Percentiles rank a stretch among this genome's conserved stretches.
These are phyloP conservation scores for Petrea volubilis DNA, from an alignment of 257 asterid genomes.

Conservation along the genomic window DNA sequence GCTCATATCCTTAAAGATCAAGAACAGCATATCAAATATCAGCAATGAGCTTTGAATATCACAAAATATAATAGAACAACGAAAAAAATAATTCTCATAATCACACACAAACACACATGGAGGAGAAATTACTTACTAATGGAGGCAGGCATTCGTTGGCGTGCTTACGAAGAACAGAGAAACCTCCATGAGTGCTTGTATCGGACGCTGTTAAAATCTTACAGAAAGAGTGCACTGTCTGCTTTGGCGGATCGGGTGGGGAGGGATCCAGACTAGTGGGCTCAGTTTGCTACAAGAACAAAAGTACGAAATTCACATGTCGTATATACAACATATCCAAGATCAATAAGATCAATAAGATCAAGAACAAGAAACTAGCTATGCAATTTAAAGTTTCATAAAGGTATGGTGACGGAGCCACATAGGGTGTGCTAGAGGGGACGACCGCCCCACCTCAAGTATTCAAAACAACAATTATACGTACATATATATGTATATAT, in stretches of 20 bases:
- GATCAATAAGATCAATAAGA: not conserved
- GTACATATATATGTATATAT: no score
- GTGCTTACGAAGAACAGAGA: slow-evolving; percentile 87
- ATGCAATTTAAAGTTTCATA: not conserved
- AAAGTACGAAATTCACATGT: not conserved
- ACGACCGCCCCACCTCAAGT: no score
- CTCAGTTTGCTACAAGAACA: slow-evolving; percentile 63
- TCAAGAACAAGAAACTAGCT: not conserved
- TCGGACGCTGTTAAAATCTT: slow-evolving; percentile 90
- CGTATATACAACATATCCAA: not conserved
- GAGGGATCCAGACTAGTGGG: slow-evolving; percentile 56
- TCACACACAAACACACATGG: not conserved
- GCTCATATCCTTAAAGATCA: slow-evolving; percentile 64
- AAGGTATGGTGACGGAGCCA: no score
- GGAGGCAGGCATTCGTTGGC: slow-evolving; percentile 89
- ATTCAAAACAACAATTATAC: no score
- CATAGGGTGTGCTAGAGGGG: no score
- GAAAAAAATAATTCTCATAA: not conserved
- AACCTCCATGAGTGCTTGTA: slow-evolving; percentile 94
- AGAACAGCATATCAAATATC: slow-evolving; percentile 7
- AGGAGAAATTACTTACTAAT: slow-evolving; percentile 44
- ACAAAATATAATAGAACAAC: not conserved
- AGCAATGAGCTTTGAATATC: not conserved
- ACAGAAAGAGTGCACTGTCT: slow-evolving; percentile 53
- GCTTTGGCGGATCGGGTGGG: slow-evolving; percentile 56